Evolutionary conservation across 129 eudicot species (phyloP), one percentile per base, ranked within the genome.

Genomic region (Flaveria sonorensis): DNA sequence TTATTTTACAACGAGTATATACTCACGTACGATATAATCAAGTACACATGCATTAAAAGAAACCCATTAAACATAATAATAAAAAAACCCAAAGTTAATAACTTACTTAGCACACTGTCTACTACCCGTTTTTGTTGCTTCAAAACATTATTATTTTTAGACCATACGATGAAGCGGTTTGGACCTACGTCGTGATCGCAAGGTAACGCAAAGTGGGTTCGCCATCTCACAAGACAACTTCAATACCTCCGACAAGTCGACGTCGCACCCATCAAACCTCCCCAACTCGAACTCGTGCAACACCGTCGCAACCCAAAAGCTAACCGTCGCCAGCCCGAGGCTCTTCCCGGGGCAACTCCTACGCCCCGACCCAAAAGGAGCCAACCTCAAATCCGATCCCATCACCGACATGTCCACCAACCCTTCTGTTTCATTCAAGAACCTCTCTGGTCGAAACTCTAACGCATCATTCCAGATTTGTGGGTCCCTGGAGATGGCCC

Each of bases 351-450:
- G 99, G 82, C 97, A 95, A 14, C 87, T 78, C 73, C 99, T 69
- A 68, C 96, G 62, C 1, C 99, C 99, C 18, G 96, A 86, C 73
- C 99, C 99, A 32, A 95, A 95, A 1, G 99, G 99, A 10, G 99
- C 99, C 19, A 95, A 80, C 70, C 96, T 86, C 71, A 86, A 45
- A 68, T 95, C 99, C 1, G 97, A 86, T 11, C 97, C 99, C 76
- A 87, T 70, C 6, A 95, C 87, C 7, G 96, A 89, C 71, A 89
- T 72, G 15, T 90, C 91, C 24, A 18, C 12, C 0, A 51, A 66
- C 19, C 68, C 73, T 3, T 51, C 71, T 0, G 36, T 32, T 39
- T 65, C 70, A 2, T 63, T 64, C 73, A 85, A 0, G 70, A 95
- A 95, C 68, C 99, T 85, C 51, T 91, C 90, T 3, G 99, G 99